Evolutionary conservation across 2,329 filamentous ascomycete genomes (phyloP).

Genomic region (Pyrenochaeta sp.): DNA sequence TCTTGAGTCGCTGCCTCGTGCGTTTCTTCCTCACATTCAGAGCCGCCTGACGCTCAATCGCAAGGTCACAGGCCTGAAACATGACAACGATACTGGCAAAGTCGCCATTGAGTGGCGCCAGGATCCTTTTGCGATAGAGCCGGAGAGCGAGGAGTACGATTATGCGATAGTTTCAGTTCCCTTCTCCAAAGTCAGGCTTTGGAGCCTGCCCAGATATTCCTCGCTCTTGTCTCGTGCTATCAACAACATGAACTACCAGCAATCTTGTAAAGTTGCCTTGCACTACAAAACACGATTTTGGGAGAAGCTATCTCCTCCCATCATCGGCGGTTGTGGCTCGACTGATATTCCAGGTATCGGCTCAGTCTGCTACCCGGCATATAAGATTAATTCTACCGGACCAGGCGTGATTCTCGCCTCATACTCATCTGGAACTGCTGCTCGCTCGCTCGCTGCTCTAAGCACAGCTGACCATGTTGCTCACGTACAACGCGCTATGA

Average conservation of each 20-base stretch:
- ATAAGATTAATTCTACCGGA: conserved; percentile 70
- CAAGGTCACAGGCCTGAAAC: conserved; percentile 66
- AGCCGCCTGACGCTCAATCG: conserved; percentile 65
- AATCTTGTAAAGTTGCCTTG: conserved; percentile 67
- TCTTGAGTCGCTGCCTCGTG: conserved; percentile 65
- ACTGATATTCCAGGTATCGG: conserved; percentile 70
- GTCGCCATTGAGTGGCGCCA: conserved; percentile 68
- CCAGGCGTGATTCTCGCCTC: conserved; percentile 69
- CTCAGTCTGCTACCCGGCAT: conserved; percentile 72
- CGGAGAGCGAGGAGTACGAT: conserved; percentile 65
- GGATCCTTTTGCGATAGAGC: conserved; percentile 52
- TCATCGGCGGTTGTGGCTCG: conserved; percentile 70
- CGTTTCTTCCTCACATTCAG: conserved; percentile 69
- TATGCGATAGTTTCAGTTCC: conserved; percentile 73
- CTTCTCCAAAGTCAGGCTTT: conserved; percentile 70
- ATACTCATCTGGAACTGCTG: conserved; percentile 61
- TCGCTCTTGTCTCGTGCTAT: conserved; percentile 61
- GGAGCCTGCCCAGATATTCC: conserved; percentile 65
- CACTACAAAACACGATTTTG: conserved; percentile 73
- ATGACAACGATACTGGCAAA: conserved; percentile 59
- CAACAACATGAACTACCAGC: conserved; percentile 58
- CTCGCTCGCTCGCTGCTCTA: conserved; percentile 57
- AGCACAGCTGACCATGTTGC: conserved; percentile 69
- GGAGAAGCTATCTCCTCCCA: conserved; percentile 63
- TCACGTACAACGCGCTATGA: conserved; percentile 70